Percentiles rank a stretch among this genome's conserved stretches.
Evolutionary conservation across 2,329 filamentous ascomycete genomes (phyloP).

Genomic region (Atkinsonella hypoxylon): DNA sequence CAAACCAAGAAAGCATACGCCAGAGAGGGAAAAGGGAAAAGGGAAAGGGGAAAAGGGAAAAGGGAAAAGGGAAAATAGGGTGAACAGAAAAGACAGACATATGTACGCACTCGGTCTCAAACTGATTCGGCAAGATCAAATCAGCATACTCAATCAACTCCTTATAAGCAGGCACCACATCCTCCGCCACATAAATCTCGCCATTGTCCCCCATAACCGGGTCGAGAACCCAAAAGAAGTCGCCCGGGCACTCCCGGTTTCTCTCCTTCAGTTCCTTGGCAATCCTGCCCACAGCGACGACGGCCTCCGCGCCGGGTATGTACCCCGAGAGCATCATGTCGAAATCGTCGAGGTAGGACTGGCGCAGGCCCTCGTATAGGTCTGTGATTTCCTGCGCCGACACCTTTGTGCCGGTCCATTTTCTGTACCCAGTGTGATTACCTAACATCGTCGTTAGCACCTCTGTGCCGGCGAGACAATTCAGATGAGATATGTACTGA

Average conservation of each 20-base stretch:
- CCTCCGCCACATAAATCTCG: conserved; percentile 77
- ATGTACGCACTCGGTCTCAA: conserved; percentile 80
- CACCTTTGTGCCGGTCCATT: conserved; percentile 74
- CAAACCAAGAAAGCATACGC: neutral
- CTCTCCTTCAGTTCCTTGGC: conserved; percentile 66
- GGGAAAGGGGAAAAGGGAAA: neutral
- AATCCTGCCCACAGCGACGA: conserved; percentile 75
- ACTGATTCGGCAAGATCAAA: conserved; percentile 90
- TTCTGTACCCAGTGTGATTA: conserved; percentile 88
- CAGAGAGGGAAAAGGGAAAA: neutral
- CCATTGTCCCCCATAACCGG: conserved; percentile 98
- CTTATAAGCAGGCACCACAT: conserved; percentile 87
- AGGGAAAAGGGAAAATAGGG: neutral
- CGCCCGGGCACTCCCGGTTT: conserved; percentile 49
- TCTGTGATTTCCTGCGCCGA: conserved; percentile 73
- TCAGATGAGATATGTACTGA: conserved; percentile 51
- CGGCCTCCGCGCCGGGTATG: conserved; percentile 73
- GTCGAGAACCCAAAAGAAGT: conserved; percentile 95
- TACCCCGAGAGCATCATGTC: conserved; percentile 94
- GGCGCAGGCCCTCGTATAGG: conserved; percentile 72
- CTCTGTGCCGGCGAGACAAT: neutral
- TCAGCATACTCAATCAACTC: conserved; percentile 69
- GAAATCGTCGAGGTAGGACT: conserved; percentile 78
- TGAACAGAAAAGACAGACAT: too few species aligned
- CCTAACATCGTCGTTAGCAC: conserved; percentile 37